phyloP scores from a whole-genome alignment of 2,329 filamentous ascomycete species.

The Ceratocystis eucalypticola region DNA sequence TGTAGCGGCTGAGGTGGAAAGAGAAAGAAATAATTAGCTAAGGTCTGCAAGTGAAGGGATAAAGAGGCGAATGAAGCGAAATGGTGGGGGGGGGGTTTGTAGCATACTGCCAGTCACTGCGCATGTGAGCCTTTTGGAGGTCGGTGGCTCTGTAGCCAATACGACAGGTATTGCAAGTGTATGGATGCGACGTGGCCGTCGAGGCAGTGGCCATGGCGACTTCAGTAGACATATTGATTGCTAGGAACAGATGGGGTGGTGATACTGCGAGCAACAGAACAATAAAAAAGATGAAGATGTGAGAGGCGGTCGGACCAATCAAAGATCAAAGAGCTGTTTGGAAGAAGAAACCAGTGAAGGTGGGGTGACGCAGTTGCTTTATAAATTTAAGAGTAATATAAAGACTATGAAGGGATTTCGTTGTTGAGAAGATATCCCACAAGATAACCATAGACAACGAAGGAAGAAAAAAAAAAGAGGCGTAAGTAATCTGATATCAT shows the following conservation, averaged over 20 bases:
- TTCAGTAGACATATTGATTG: slow-evolving; percentile 13
- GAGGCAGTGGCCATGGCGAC: slow-evolving; percentile 21
- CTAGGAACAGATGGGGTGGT: background rate
- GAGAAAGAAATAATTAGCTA: background rate
- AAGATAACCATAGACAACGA: too few relatives aligned
- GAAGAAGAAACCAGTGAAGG: background rate
- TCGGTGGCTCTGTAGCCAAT: slow-evolving; percentile 92
- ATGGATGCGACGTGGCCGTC: slow-evolving; percentile 54
- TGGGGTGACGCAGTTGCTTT: background rate
- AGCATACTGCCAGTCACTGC: slow-evolving; percentile 93
- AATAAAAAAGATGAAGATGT: background rate
- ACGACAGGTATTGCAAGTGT: slow-evolving; percentile 96
- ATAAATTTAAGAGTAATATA: background rate
- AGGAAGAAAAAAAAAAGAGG: background rate
- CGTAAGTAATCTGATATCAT: slow-evolving; percentile 11
- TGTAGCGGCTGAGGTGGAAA: slow-evolving; percentile 56
- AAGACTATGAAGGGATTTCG: background rate
- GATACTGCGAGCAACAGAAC: background rate
- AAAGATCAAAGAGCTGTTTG: slow-evolving; percentile 1
- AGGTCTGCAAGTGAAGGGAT: background rate
- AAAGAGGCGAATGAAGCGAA: too few relatives aligned
- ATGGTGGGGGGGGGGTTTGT: background rate
- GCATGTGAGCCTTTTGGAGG: slow-evolving; percentile 89
- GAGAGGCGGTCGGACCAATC: background rate
- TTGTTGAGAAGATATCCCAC: too few relatives aligned